Evolutionary conservation across 768 basidiomycete species (phyloP), one percentile per base, ranked within the genome.

Genomic region (Phaeolepiota aurea): DNA sequence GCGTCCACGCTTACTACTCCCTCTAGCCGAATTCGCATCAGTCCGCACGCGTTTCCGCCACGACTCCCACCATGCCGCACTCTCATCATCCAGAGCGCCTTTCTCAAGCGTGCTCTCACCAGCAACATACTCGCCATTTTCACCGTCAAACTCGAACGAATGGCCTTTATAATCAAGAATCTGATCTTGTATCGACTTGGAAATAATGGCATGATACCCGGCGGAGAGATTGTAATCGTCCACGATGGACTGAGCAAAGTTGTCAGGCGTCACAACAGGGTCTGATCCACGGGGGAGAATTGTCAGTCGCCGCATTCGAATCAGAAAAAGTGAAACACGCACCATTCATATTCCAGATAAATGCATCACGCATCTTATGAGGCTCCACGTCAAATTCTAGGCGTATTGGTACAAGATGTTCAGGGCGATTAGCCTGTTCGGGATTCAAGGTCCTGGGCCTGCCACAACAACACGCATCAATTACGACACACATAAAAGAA

Each of bases 291-390:
- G 25, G 7, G 5, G 4, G 25, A 13, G 9, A 25, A 25, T 4
- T 7, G 16, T 42, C 35, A 41, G 18, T 15, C 3, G n/a, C 18
- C 32, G 32, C 15, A 20, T 16, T 36, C 16, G 31, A 32, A 30
- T 20, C 16, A 43, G 16, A 20, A 12, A 20, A 15, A 22, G 19
- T 37, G 15, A 28, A 33, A 35, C 43, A 34, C 77, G n/a, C 42
- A 96, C 93, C 94, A 48, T 86, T 85, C 33, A 93, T 61, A 54
- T 99, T 96, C 96, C 94, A 99, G 33, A 96, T 76, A 62, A 98
- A 97, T 0, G 94, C 91, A 56, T 99, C 96, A 19, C 91, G 78
- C 71, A 97, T 82, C 63, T 84, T 87, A 55, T 87, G 82, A 53
- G 88, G 86, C 42, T 97, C 96, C 36, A 93, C 83, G 51, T 99